Conservation (phyloP, 164 flowering plant species). For the Chloranthus sessilifolius region DNA sequence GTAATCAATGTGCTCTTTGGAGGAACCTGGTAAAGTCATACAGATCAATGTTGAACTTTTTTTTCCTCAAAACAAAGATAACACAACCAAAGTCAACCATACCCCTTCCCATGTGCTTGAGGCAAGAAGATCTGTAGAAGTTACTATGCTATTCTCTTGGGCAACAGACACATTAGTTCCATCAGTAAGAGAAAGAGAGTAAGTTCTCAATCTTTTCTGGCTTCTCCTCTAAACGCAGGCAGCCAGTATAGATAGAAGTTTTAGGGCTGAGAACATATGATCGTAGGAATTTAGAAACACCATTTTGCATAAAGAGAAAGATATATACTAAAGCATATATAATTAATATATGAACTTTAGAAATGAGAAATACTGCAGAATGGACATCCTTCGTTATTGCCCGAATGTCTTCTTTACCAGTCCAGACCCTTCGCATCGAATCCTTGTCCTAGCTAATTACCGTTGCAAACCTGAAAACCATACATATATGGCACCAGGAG, state of each 20-base stretch:
- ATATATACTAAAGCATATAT: background rate
- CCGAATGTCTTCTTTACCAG: slow-evolving; percentile 71
- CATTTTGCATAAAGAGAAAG: background rate
- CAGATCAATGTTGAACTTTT: slow-evolving; percentile 1
- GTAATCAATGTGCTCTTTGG: slow-evolving; percentile 44
- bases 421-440: slow-evolving; percentile 83
- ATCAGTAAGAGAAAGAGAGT: slow-evolving; percentile 46
- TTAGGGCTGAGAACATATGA: slow-evolving; percentile 48
- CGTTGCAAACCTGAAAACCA: slow-evolving; percentile 58
- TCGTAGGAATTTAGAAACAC: background rate
- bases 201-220: slow-evolving; percentile 44
- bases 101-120: slow-evolving; percentile 89
- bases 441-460: slow-evolving; percentile 60
- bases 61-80: background rate
- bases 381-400: slow-evolving; percentile 59
- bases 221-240: slow-evolving; percentile 57
- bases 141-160: slow-evolving; percentile 19
- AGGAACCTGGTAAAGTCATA: slow-evolving; percentile 37
- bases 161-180: slow-evolving; percentile 19
- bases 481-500: too few species aligned
- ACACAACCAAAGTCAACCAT: slow-evolving; percentile 2
- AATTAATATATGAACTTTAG: background rate
- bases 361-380: slow-evolving; percentile 35
- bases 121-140: slow-evolving; percentile 55
- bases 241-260: slow-evolving; percentile 55